These are phyloP conservation scores for Heracleum sosnowskyi DNA, from an alignment of 129 eudicot genomes.

Conservation along the genomic window DNA sequence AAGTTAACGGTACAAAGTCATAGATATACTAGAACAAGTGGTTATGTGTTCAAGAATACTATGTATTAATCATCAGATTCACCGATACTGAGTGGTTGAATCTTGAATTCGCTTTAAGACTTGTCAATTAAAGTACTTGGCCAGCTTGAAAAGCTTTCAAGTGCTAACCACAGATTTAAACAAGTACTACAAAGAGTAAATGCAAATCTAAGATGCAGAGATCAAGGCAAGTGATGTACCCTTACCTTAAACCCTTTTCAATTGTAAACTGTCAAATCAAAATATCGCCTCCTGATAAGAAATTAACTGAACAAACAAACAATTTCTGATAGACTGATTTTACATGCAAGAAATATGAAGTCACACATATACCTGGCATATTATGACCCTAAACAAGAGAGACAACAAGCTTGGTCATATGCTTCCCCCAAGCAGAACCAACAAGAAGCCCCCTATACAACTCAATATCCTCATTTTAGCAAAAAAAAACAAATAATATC, in stretches of 20 bases:
- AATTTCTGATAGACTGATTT: not conserved
- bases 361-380: slow-evolving; percentile 60
- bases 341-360: not conserved
- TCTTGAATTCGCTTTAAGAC: not conserved
- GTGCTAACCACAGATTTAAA: not conserved
- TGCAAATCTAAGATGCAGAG: not conserved
- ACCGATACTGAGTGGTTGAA: not conserved
- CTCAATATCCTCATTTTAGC: slow-evolving; percentile 58
- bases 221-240: not conserved
- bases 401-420: slow-evolving; percentile 87
- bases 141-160: not conserved
- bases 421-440: slow-evolving; percentile 91
- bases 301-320: not conserved
- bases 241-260: not conserved
- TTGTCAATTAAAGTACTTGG: not conserved
- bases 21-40: not conserved
- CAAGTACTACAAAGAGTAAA: not conserved
- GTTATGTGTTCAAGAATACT: not conserved
- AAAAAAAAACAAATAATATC: too few relatives aligned
- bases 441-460: slow-evolving; percentile 87
- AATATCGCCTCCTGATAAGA: too few relatives aligned
- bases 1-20: not conserved
- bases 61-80: not conserved
- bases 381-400: slow-evolving; percentile 75
- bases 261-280: not conserved